Evolutionary conservation across 1,284 basidiomycete genomes (phyloP), one percentile per base, ranked within the genome.

Genomic region (Mycosarcoma maydis): DNA sequence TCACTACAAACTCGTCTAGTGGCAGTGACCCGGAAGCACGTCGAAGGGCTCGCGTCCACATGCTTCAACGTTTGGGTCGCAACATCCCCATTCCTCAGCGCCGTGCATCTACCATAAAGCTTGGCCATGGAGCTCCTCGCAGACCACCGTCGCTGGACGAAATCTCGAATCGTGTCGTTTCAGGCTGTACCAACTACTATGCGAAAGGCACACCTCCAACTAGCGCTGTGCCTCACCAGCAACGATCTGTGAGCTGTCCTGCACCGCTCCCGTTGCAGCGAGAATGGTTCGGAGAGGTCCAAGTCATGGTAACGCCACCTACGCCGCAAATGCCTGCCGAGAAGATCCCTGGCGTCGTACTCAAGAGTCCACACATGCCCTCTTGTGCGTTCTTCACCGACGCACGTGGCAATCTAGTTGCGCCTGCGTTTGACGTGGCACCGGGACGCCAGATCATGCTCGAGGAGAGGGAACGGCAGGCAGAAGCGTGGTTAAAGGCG

Each of bases 251-350:
- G n/a, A 62, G 59, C 54, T 69, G 66, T 34, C 66, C 66, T 5
- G 50, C 55, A 2, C 60, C 60, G 5, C 37, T 52, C 2, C 44
- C 52, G 1, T 27, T 50, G 3, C 52, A 46, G 29, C 14, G 45
- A 9, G 40, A 19, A 11, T 42, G 36, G 24, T 64, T 64, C 24
- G 55, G 60, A 3, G 37, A 56, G 23, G 60, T 64, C 2, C 47
- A 69, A 22, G 60, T 69, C 17, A 59, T 58, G 42, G 52, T 69
- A 9, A 69, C 66, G 11, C 66, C 66, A 4, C 60, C 66, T 1
- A 59, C 66, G 6, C 66, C 66, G 9, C 45, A 50, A 11, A 37
- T 60, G 52, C 16, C 51, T 1, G 22, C 41, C 10, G 48, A 50
- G n/a, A 56, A 53, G 32, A 55, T 57, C 27, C 48, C 48, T 0